Percentiles rank a stretch among this genome's conserved stretches.
Conservation (phyloP, 257 asterid genomes). For the Vinca minor region DNA sequence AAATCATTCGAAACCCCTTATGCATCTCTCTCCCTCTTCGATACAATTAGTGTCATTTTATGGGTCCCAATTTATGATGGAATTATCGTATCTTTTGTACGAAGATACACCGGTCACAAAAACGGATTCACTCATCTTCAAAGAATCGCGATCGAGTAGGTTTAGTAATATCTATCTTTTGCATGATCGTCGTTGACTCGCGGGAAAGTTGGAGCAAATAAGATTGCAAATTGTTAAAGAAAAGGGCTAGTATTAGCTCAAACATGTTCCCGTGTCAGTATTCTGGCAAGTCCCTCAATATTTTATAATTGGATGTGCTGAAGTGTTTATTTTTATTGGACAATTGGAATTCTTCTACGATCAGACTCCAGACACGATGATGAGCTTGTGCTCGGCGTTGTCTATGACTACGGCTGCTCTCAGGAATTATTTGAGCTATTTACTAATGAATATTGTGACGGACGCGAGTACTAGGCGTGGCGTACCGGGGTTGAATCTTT, state of each 20-base stretch:
- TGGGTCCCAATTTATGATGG: slow-evolving; percentile 59
- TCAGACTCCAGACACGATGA: slow-evolving; percentile 64
- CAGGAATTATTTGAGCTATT: slow-evolving; percentile 49
- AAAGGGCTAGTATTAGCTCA: slow-evolving; percentile 26
- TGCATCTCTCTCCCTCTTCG: slow-evolving; percentile 52
- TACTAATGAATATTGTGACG: slow-evolving; percentile 39
- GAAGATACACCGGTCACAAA: slow-evolving; percentile 39
- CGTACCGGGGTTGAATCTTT: slow-evolving; percentile 54
- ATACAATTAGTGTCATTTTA: slow-evolving; percentile 51
- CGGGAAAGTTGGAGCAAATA: slow-evolving; percentile 35
- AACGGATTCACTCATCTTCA: slow-evolving; percentile 68
- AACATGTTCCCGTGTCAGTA: slow-evolving; percentile 39
- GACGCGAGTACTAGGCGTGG: slow-evolving; percentile 42
- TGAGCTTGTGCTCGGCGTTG: slow-evolving; percentile 50
- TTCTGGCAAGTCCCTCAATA: slow-evolving; percentile 72
- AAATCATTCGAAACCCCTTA: slow-evolving; percentile 47
- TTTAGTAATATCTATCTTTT: slow-evolving; percentile 42
- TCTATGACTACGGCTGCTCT: slow-evolving; percentile 49
- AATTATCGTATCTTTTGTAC: slow-evolving; percentile 38
- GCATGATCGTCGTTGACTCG: slow-evolving; percentile 43
- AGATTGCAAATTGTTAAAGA: slow-evolving; percentile 31
- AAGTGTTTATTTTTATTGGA: slow-evolving; percentile 49
- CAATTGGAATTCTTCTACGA: slow-evolving; percentile 61
- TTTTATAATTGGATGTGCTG: slow-evolving; percentile 58
- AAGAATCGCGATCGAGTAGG: slow-evolving; percentile 55